Base-by-base conservation (phyloP, 1,284 basidiomycete species). In the Ustilago sp. region DNA sequence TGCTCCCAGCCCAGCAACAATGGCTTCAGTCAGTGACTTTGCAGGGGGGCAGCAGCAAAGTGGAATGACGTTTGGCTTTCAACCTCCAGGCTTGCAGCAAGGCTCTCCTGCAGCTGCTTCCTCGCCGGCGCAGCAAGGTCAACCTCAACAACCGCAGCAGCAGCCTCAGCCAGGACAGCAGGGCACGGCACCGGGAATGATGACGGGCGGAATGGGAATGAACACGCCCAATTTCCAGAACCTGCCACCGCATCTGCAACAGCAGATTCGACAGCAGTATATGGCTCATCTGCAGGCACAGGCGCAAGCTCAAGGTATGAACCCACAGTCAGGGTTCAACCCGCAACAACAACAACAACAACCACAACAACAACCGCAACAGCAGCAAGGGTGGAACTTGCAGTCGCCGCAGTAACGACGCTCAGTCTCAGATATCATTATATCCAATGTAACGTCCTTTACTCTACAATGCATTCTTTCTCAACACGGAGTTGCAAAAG, bases 181-280 rank as follows among this genome's bases (percentile, higher is more conserved):
- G 15, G 58, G 28, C 8, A 31, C 17, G 23, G 45, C 45, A 48
- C 45, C 45, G 2, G 45, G 53, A n/a, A 63, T 69, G 62, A 60
- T 53, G 36, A 58, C 54, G 59, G 58, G 41, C 8, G 51, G 58
- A 8, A 55, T 74, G 63, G 35, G 31, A 8, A 53, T 45, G 31
- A 59, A 63, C 28, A 59, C 73, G 59, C 60, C 65, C 50, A 76
- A 76, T 47, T 57, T 79, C 28, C 73, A 79, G 28, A 66, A 65
- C 34, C 48, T 79, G 32, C 73, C 77, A 8, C 77, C 77, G 19
- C 72, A 76, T 43, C 13, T 79, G 38, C 77, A 79, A 57, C 73
- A 76, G 45, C 73, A 76, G 59, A 68, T 79, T 8, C 63, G 69
- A 13, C 73, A 79, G 53, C 77, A 79, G 68, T 77, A 77, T 45